Evolutionary conservation across 495 filamentous ascomycete species (phyloP).

Genomic region (Lindgomyces ingoldianus): DNA sequence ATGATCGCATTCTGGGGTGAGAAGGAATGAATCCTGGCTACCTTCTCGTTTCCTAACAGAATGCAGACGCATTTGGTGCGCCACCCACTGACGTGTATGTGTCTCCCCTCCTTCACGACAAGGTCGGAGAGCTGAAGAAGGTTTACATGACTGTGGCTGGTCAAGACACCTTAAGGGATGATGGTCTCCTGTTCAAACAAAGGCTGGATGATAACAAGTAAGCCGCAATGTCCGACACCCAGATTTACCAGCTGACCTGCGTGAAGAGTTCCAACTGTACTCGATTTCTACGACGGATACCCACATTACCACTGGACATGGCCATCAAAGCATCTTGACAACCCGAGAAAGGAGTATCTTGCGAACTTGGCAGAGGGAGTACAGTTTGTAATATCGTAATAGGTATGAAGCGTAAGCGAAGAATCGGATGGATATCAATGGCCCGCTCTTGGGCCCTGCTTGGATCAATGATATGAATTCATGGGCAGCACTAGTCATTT

Average conservation of each 20-base stretch:
- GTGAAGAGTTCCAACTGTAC: constrained; percentile 20
- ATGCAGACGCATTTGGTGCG: constrained; percentile 25
- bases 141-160: constrained; percentile 32
- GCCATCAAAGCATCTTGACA: constrained; percentile 22
- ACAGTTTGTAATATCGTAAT: constrained; percentile 17
- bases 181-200: constrained; percentile 31
- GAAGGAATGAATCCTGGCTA: neutral
- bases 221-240: constrained; percentile 1
- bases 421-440: neutral
- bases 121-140: constrained; percentile 30
- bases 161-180: constrained; percentile 32
- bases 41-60: neutral
- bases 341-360: constrained; percentile 21
- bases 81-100: constrained; percentile 32
- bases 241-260: neutral
- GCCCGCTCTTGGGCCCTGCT: neutral
- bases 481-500: no score
- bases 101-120: constrained; percentile 26
- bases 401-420: neutral
- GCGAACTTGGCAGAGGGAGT: constrained; percentile 22
- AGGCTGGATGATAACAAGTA: constrained; percentile 31
- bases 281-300: constrained; percentile 30
- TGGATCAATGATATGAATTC: neutral
- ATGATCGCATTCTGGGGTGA: constrained; percentile 32
- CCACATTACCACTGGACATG: constrained; percentile 32